Base-by-base conservation (phyloP, 2,329 filamentous ascomycete species). In the Cladobotryum protrusum region DNA sequence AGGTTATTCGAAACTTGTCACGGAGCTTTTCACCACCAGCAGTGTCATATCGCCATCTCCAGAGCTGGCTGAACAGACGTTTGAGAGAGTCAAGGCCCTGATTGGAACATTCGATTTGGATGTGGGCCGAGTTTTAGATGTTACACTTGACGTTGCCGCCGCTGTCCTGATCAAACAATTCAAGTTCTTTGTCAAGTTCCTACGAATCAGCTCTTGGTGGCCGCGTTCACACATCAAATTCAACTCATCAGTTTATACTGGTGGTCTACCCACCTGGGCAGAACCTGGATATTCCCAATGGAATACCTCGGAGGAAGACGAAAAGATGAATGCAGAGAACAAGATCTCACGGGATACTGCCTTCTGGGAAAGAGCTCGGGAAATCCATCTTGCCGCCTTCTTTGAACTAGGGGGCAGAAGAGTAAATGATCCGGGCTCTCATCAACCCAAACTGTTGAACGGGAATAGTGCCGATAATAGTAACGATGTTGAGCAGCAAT, bases 61-160 rank as follows among this genome's bases (percentile, higher is more conserved):
- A 47, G 86, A 89, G 54, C 79, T 87, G 34, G 89, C 92, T 2
- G 83, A 87, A 59, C 85, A 90, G 60, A 90, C 90, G 0, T 96
- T 96, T 60, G 88, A 96, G 64, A 84, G 85, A 56, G 86, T 99
- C 55, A 96, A 96, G 68, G 92, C 88, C 14, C 79, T 99, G 60
- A 95, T 99, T 57, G 93, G 93, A 50, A 93, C 93, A 7, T 99
- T 99, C 63, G 92, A 99, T 67, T 78, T 99, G 54, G 93, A 99
- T 65, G 93, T 96, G 35, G 95, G 93, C 44, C 82, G 95, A 61
- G 92, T 95, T 4, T 77, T 99, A 11, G 93, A 99, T 65, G 89
- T 97, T 18, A 95, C 90, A 0, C 77, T 99, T 15, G 93, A 99
- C 63, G 90, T 97, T 32, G 96, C 95, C 63, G 93, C 93, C 1